Evolutionary conservation across 768 basidiomycete species (phyloP), one percentile per base, ranked within the genome.

Genomic region (Auriscalpium microsporum): DNA sequence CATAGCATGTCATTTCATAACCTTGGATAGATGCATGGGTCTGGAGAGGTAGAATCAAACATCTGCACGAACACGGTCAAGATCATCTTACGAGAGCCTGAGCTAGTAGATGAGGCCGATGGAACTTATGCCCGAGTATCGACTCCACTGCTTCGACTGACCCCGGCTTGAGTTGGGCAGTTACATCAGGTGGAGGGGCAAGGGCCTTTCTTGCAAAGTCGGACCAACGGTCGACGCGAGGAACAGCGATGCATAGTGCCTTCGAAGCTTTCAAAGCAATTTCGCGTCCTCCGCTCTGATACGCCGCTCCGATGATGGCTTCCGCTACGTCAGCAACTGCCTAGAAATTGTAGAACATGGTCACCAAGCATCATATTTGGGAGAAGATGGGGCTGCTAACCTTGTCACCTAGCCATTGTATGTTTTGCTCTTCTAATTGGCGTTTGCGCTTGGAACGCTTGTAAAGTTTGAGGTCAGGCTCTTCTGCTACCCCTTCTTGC

Each of bases 311-410:
- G 28, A 92, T 82, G 56, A 93, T 81, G 4, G 91, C 88, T 69
- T 94, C 91, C 9, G 81, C 79, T 45, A 91, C 87, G 69, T 94
- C 91, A 49, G 91, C 90, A 33, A 91, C 75, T 19, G 83, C 81
- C 90, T 92, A 53, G 33, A 35, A 23, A 5, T 16, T 55, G 61
- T 16, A 52, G 57, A 44, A 44, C 17, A 14, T 17, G 17, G 42
- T 17, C 53, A 42, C n/a, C 46, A 45, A 17, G 14, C 42, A 34
- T 21, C 38, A 42, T 23, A 51, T 45, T 50, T 47, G 53, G 45
- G 49, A 55, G 48, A 35, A 42, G 50, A 37, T 14, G 37, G 28
- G n/a, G 44, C 7, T 28, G 38, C 40, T 58, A 58, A 87, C 90
- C 82, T 92, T 92, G 71, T 91, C 87, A 46, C 86, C 89, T 4